phyloP scores from a whole-genome alignment of 2,329 filamentous ascomycete species.

The Coleophoma crateriformis region DNA sequence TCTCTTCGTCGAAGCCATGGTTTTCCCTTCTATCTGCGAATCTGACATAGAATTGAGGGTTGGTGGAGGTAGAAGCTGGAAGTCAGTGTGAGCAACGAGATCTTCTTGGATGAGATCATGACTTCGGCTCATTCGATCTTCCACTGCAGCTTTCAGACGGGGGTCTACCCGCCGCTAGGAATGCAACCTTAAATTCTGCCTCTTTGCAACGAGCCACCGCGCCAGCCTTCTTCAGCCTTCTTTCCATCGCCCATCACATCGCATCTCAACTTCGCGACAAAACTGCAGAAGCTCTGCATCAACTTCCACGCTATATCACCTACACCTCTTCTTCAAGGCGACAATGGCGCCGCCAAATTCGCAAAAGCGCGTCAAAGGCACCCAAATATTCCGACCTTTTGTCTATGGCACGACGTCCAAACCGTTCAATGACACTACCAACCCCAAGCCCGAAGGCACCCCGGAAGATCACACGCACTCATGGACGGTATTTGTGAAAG shows the following conservation, averaged over 20 bases:
- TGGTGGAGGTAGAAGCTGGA: background rate
- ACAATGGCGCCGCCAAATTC: constrained; percentile 53
- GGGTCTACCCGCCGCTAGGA: constrained; percentile 4
- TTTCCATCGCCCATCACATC: no score
- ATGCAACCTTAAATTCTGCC: constrained; percentile 5
- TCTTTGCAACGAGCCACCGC: background rate
- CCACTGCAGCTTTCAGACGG: no score
- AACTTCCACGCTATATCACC: no score
- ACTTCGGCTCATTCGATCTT: no score
- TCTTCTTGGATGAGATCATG: background rate
- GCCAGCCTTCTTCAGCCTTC: no score
- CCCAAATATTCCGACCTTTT: constrained; percentile 59
- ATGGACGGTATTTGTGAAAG: constrained; percentile 92
- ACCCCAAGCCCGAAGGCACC: constrained; percentile 69
- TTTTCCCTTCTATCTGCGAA: background rate
- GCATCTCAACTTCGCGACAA: no score
- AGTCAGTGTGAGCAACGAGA: background rate
- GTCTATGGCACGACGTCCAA: constrained; percentile 76
- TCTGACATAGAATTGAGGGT: background rate
- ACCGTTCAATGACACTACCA: constrained; percentile 70
- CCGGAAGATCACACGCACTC: constrained; percentile 93
- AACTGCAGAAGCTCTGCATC: no score
- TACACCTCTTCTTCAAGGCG: background rate
- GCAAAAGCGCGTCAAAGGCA: constrained; percentile 59
- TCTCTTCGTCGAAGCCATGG: constrained; percentile 50